Conservation (phyloP, 2,329 filamentous ascomycete species). For the Aspergillus sp. region DNA sequence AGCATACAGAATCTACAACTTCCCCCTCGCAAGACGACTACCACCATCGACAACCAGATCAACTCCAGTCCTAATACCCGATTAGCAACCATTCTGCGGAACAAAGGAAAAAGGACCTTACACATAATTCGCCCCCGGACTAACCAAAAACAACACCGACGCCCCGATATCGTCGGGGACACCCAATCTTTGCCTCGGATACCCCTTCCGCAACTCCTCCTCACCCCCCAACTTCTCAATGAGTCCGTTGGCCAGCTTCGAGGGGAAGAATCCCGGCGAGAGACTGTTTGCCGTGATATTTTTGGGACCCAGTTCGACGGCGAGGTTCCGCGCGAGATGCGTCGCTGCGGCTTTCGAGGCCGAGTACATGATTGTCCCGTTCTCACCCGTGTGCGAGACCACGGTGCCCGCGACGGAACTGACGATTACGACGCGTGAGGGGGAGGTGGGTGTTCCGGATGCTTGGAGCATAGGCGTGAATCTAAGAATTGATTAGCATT, state of each 20-base stretch:
- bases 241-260: constrained; percentile 17
- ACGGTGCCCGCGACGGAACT: constrained; percentile 17
- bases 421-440: constrained; percentile 19
- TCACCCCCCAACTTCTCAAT: constrained; percentile 20
- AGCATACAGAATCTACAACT: not conserved
- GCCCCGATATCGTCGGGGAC: constrained; percentile 19
- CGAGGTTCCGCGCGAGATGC: constrained; percentile 18
- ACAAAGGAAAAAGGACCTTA: not conserved
- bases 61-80: constrained; percentile 2
- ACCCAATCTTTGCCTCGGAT: constrained; percentile 13
- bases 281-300: constrained; percentile 20
- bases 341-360: constrained; percentile 19
- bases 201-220: constrained; percentile 14
- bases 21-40: not conserved
- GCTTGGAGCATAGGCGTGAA: constrained; percentile 14
- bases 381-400: constrained; percentile 15
- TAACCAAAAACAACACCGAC: constrained; percentile 12
- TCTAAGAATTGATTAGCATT: not conserved
- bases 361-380: constrained; percentile 23
- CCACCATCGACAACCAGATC: constrained; percentile 15
- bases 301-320: constrained; percentile 15
- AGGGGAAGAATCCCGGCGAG: constrained; percentile 20
- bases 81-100: not conserved
- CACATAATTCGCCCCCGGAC: constrained; percentile 19
- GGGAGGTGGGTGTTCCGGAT: constrained; percentile 2